Evolutionary conservation across 441 rosid genomes (phyloP).

Genomic region (Eruca vesicaria): DNA sequence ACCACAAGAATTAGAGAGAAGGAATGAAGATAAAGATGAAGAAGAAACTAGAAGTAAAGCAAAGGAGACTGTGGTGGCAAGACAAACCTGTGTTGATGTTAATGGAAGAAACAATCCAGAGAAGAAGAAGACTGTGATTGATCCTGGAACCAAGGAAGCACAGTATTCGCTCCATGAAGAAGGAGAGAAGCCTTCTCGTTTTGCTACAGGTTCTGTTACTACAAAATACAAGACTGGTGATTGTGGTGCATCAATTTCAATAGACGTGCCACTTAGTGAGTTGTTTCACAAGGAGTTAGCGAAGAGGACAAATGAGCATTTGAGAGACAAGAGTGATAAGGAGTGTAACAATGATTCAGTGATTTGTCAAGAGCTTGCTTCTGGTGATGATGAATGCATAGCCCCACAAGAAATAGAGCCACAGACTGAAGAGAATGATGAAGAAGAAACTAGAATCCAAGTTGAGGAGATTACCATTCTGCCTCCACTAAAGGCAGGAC

Average conservation of each 20-base stretch:
- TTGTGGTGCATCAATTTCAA: slow-evolving; percentile 15
- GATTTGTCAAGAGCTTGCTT: neutral
- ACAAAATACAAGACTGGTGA: slow-evolving; percentile 13
- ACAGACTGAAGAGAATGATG: neutral
- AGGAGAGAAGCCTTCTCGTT: slow-evolving; percentile 36
- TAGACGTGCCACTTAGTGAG: neutral
- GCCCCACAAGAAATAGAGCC: neutral
- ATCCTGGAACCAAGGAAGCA: neutral
- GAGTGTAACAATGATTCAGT: neutral
- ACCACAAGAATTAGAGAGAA: neutral
- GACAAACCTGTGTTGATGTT: neutral
- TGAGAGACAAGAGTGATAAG: neutral
- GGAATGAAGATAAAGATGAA: neutral
- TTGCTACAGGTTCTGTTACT: slow-evolving; percentile 38
- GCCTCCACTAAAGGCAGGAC: neutral
- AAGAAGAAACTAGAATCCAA: neutral
- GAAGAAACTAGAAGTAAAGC: slow-evolving; percentile 1
- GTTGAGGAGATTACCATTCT: neutral
- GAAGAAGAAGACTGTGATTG: neutral
- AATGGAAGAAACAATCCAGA: neutral
- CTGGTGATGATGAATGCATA: neutral
- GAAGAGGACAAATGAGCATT: neutral
- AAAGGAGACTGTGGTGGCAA: neutral
- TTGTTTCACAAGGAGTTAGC: slow-evolving; percentile 9
- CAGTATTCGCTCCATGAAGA: neutral